Evolutionary conservation across 2,329 filamentous ascomycete species (phyloP), one percentile per base, ranked within the genome.

Genomic region (Aspergillus brunneoviolaceus): DNA sequence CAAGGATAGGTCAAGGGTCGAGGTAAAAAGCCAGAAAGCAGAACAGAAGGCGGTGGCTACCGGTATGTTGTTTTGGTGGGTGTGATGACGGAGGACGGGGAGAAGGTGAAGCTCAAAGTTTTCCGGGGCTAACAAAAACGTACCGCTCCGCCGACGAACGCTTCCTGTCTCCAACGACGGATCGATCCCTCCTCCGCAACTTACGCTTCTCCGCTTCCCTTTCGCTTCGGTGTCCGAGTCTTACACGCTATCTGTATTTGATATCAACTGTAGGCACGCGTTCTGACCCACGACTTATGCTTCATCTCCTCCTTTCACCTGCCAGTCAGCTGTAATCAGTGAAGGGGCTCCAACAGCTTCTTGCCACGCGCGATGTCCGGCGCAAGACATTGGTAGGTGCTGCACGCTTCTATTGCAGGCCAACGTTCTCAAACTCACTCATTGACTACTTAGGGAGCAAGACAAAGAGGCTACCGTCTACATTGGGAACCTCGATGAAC

Each of bases 391-490:
- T 95, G 90, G 89, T 90, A 83, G 67, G 56, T 59, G 55, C 25
- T 23, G 47, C n/a, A 49, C 63, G 51, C 51, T 21, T 23, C 27
- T 19, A 21, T 19, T 29, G 16, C 6, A 39, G 5, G 14, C 51
- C 12, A 19, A 14, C 7, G 35, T 6, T 14, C 14, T 4, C 14
- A 25, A 3, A 27, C 63, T 58, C 48, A 51, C 64, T 74, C 63
- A 70, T 3, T 25, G 14, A n/a, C 14, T 14, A 42, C n/a, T 19
- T 66, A 93, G 90, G 91, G 92, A 97, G 76, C 94, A 98, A 82
- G 94, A 98, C 79, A 97, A 97, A 78, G 94, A 98, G 79, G 92
- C 92, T 69, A 98, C 95, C 48, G 91, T 98, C 76, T 99, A 99
- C 78, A 91, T 98, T 69, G 95, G 95, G 74, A 98, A 98, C 77